Evolutionary conservation across 148 eudicot species (phyloP).

Genomic region (Gaultheria prostrata): DNA sequence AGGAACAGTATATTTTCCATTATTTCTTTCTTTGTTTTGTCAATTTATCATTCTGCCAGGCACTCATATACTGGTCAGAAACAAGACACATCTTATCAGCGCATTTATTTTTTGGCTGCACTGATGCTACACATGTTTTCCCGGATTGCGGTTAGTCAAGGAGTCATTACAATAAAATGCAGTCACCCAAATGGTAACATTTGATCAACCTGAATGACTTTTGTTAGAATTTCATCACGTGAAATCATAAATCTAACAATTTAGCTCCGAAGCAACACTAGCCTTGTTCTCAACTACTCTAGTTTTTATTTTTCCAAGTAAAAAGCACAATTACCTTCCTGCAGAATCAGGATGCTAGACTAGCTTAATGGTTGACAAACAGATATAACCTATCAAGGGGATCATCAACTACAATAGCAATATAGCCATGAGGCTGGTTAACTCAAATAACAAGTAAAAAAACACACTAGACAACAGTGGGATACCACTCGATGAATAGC

Average conservation of each 20-base stretch:
- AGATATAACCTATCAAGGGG: background rate
- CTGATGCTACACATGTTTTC: background rate
- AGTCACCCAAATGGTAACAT: background rate
- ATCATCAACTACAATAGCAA: background rate
- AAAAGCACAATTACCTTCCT: background rate
- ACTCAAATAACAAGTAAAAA: background rate
- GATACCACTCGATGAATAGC: background rate
- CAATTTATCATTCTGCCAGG: slow-evolving; percentile 1
- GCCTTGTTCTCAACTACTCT: slow-evolving; percentile 1
- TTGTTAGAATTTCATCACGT: background rate
- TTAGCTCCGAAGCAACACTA: background rate
- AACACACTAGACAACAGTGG: background rate
- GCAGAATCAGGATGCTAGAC: slow-evolving; percentile 1
- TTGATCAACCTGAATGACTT: slow-evolving; percentile 1
- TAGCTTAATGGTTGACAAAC: slow-evolving; percentile 5
- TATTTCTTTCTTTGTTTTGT: background rate
- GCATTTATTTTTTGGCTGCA: background rate
- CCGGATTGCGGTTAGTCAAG: background rate
- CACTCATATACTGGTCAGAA: background rate
- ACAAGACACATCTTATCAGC: background rate
- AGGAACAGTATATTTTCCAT: background rate
- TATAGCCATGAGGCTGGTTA: background rate
- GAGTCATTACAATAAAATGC: background rate
- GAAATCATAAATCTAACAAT: too few relatives aligned
- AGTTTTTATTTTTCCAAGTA: background rate